Conservation (phyloP, 805 yeast species). For the Komagataella mondaviorum region DNA sequence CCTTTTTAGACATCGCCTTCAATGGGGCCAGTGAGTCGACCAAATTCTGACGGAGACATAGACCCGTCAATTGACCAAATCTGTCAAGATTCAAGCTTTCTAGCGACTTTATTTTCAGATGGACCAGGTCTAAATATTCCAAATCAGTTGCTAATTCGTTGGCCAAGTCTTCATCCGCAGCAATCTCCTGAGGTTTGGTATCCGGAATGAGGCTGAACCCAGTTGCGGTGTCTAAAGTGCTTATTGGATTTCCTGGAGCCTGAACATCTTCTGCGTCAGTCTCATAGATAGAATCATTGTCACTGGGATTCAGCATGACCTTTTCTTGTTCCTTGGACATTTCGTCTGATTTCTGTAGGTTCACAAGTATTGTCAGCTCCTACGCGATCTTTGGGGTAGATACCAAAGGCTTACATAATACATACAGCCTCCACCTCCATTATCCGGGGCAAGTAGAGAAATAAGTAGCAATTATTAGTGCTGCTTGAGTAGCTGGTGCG, state of each 20-base stretch:
- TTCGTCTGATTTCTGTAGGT: not conserved
- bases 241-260: conserved; percentile 7
- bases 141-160: conserved; percentile 41
- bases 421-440: too few species aligned
- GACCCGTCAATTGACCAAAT: conserved; percentile 39
- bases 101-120: conserved; percentile 51
- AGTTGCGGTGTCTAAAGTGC: conserved; percentile 9
- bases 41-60: conserved; percentile 77
- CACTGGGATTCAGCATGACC: conserved; percentile 1
- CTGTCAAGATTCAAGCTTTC: conserved; percentile 46
- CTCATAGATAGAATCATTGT: conserved; percentile 6
- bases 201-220: conserved; percentile 23
- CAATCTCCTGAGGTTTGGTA: conserved; percentile 36
- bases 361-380: not conserved
- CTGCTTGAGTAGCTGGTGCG: not conserved
- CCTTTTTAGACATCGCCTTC: conserved; percentile 37
- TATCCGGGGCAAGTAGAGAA: not conserved
- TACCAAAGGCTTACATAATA: not conserved
- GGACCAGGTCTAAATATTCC: conserved; percentile 51
- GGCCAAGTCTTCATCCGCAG: conserved; percentile 58
- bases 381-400: not conserved
- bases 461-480: not conserved
- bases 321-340: not conserved
- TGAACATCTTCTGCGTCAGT: not conserved
- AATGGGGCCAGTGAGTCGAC: conserved; percentile 62